Conservation (phyloP, 768 basidiomycete species). For the Rhodotorula graminis region DNA sequence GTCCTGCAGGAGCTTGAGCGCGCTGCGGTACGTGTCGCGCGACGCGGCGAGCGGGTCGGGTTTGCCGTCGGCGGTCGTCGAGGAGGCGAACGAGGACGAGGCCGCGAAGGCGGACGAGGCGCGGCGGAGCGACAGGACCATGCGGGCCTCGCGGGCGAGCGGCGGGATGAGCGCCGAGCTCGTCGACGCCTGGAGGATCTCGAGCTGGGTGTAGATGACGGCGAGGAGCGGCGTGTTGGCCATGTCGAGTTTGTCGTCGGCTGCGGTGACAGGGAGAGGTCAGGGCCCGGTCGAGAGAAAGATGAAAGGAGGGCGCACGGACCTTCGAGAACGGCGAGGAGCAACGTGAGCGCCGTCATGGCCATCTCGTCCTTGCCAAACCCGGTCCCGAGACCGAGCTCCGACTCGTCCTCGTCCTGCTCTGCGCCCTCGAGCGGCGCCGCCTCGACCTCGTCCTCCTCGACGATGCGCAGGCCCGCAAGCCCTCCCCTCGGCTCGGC, state of each 20-base stretch:
- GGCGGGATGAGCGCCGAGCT: conserved; percentile 54
- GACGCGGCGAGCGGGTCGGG: conserved; percentile 49
- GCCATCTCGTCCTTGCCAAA: conserved; percentile 58
- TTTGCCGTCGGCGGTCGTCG: conserved; percentile 35
- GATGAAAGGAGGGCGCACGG: conserved; percentile 17
- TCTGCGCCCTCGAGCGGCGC: conserved; percentile 46
- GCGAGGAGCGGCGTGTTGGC: conserved; percentile 60
- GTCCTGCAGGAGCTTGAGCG: conserved; percentile 81
- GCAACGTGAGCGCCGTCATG: conserved; percentile 69
- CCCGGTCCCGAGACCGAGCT: conserved; percentile 59
- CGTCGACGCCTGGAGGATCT: conserved; percentile 55
- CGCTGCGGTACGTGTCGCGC: conserved; percentile 74
- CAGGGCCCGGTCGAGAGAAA: neutral
- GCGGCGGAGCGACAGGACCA: conserved; percentile 75
- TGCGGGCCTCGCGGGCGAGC: conserved; percentile 69
- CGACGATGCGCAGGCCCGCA: conserved; percentile 42
- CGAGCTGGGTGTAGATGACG: conserved; percentile 65
- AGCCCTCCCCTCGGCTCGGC: neutral
- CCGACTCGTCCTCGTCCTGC: conserved; percentile 43
- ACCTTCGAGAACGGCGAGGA: conserved; percentile 87
- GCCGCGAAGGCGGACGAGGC: conserved; percentile 54
- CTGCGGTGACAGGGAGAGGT: conserved; percentile 15
- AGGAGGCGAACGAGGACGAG: conserved; percentile 39
- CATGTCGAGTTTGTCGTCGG: conserved; percentile 40
- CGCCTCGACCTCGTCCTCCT: conserved; percentile 42